phyloP scores from a whole-genome alignment of 1,139 yeast genomes.

The Pichia sp. region DNA sequence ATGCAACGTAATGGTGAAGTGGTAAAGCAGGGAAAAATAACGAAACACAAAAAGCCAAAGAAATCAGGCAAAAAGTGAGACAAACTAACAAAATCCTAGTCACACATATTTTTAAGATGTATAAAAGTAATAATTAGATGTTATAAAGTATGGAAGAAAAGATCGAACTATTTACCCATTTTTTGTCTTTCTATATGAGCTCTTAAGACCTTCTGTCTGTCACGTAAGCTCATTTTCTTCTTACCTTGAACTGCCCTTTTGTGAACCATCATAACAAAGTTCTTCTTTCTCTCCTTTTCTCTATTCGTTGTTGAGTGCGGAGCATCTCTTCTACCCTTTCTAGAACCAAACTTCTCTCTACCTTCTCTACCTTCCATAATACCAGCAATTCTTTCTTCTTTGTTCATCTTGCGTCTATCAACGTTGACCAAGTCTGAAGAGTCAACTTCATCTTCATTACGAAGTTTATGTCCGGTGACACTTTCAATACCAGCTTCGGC shows the following conservation, averaged over 20 bases:
- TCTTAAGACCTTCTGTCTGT: slow-evolving; percentile 77
- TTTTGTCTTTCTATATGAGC: slow-evolving; percentile 89
- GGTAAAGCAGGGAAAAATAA: slow-evolving; percentile 2
- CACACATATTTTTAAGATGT: background rate
- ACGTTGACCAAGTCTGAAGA: slow-evolving; percentile 77
- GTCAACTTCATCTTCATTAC: slow-evolving; percentile 81
- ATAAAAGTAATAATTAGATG: background rate
- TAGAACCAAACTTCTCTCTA: slow-evolving; percentile 84
- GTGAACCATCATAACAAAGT: slow-evolving; percentile 97
- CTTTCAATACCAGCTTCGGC: slow-evolving; percentile 81
- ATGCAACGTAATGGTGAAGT: slow-evolving; percentile 7
- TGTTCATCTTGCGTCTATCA: slow-evolving; percentile 74
- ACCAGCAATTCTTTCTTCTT: slow-evolving; percentile 85
- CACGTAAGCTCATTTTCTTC: slow-evolving; percentile 82
- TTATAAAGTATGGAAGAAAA: background rate
- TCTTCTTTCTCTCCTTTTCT: slow-evolving; percentile 97
- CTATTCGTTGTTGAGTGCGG: slow-evolving; percentile 89
- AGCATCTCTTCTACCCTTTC: slow-evolving; percentile 71
- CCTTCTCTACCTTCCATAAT: slow-evolving; percentile 91
- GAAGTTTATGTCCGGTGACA: slow-evolving; percentile 45
- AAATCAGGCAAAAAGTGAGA: background rate
- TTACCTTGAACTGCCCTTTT: slow-evolving; percentile 92
- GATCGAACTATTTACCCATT: slow-evolving; percentile 47
- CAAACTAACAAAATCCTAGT: background rate
- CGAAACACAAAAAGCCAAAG: slow-evolving; percentile 7